phyloP scores from a whole-genome alignment of 108 stramenopile species.

The Skeletonema potamos region DNA sequence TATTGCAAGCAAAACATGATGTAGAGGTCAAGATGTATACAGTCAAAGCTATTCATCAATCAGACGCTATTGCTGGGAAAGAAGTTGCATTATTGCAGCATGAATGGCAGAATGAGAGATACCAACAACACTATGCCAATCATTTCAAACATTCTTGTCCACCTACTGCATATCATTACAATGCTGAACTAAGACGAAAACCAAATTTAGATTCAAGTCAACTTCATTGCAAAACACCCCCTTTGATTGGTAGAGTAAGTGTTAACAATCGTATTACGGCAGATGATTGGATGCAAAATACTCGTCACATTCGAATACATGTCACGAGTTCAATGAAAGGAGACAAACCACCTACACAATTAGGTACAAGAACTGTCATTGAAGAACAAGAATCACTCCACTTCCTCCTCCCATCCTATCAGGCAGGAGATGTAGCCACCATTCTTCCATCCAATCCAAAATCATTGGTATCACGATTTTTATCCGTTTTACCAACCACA shows the following conservation, averaged over 20 bases:
- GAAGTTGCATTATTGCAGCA: constrained; percentile 1
- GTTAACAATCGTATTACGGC: constrained; percentile 71
- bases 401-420: constrained; percentile 75
- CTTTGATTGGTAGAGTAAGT: constrained; percentile 53
- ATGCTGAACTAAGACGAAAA: constrained; percentile 2
- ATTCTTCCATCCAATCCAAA: constrained; percentile 67
- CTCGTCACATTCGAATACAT: constrained; percentile 63
- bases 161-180: constrained; percentile 66
- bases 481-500: constrained; percentile 58
- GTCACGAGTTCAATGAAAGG: background rate
- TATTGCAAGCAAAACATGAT: background rate
- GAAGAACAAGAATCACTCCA: background rate
- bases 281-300: constrained; percentile 78
- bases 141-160: constrained; percentile 64
- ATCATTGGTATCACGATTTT: constrained; percentile 56
- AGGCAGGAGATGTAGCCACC: constrained; percentile 78
- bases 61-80: background rate
- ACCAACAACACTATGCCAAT: constrained; percentile 44
- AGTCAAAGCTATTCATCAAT: background rate
- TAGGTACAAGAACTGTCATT: background rate
- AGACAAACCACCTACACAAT: background rate
- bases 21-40: background rate
- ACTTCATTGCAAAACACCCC: background rate
- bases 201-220: background rate
- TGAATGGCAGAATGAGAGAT: constrained; percentile 52